These are phyloP conservation scores for Staphylotrichum longicolle DNA, from an alignment of 495 filamentous ascomycete species.

Conservation along the genomic window DNA sequence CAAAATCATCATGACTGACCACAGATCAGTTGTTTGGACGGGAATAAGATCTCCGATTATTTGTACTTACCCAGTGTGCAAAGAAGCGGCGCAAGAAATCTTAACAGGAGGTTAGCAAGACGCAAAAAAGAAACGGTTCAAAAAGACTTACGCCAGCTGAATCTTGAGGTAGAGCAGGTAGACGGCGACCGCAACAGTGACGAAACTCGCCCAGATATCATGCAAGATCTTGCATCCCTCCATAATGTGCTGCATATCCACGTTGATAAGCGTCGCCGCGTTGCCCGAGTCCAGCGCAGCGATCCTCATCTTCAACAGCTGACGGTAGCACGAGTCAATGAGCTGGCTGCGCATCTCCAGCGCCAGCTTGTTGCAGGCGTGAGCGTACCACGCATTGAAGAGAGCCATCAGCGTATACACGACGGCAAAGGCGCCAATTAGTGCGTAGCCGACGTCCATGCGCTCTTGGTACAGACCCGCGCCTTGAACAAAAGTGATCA, in stretches of 20 bases:
- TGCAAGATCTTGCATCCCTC: constrained; percentile 14
- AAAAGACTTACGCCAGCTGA: constrained; percentile 13
- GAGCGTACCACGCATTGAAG: constrained; percentile 16
- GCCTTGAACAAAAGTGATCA: constrained; percentile 17
- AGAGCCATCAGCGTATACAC: constrained; percentile 12
- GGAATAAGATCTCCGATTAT: background rate
- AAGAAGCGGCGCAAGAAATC: constrained; percentile 14
- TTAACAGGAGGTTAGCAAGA: background rate
- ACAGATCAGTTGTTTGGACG: background rate
- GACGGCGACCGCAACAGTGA: constrained; percentile 12
- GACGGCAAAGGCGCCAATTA: constrained; percentile 14
- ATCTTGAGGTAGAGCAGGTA: constrained; percentile 14
- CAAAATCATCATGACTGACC: constrained; percentile 13
- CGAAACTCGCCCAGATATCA: constrained; percentile 17
- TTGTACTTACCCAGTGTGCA: constrained; percentile 9
- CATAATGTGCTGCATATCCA: constrained; percentile 19
- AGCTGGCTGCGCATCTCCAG: constrained; percentile 15
- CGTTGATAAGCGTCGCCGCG: constrained; percentile 14
- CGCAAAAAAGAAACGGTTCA: too few species aligned
- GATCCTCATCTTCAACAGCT: constrained; percentile 12
- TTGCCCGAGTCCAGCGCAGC: constrained; percentile 13
- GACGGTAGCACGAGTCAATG: constrained; percentile 13
- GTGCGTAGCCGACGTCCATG: constrained; percentile 11
- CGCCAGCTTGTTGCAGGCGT: constrained; percentile 16
- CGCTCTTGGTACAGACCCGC: constrained; percentile 1